Conservation (phyloP, 2,329 filamentous ascomycete genomes). For the Pseudogymnoascus verrucosus region DNA sequence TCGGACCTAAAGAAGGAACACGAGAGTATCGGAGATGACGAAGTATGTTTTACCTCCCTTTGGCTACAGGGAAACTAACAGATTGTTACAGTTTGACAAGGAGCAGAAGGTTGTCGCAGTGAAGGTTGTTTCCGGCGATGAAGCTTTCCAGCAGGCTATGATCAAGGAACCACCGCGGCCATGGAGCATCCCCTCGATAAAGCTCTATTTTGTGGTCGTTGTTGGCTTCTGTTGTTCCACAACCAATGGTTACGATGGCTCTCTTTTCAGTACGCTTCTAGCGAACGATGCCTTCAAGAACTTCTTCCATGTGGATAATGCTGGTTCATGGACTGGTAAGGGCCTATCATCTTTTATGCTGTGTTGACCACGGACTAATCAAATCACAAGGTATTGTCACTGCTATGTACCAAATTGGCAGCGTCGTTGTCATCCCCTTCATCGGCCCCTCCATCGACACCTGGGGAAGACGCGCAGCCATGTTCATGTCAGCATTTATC, state of each 20-base stretch:
- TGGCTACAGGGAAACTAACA: neutral
- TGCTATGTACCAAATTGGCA: constrained; percentile 41
- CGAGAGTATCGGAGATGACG: neutral
- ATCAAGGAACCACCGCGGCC: constrained; percentile 42
- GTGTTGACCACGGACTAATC: neutral
- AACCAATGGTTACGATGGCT: constrained; percentile 43
- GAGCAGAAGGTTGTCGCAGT: constrained; percentile 22
- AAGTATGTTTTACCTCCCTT: neutral
- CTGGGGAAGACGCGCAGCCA: constrained; percentile 42
- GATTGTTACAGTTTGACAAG: neutral
- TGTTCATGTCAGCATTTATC: constrained; percentile 44
- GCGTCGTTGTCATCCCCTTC: constrained; percentile 35
- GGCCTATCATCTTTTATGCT: neutral
- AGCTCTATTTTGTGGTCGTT: constrained; percentile 38
- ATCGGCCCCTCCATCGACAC: constrained; percentile 37
- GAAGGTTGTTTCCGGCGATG: constrained; percentile 42
- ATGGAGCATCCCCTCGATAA: constrained; percentile 32
- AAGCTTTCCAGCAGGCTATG: constrained; percentile 47
- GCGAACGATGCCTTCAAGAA: constrained; percentile 35
- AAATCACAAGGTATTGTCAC: constrained; percentile 35
- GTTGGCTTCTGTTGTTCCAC: constrained; percentile 42
- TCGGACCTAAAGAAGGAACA: neutral
- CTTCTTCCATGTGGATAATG: constrained; percentile 34
- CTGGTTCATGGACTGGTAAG: constrained; percentile 36
- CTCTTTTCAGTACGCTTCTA: constrained; percentile 41